A percentile compares a stretch with the other conserved stretches of the same genome.
These are phyloP conservation scores for Kuraishia capsulata DNA, from an alignment of 805 yeast species.

Conservation along the genomic window DNA sequence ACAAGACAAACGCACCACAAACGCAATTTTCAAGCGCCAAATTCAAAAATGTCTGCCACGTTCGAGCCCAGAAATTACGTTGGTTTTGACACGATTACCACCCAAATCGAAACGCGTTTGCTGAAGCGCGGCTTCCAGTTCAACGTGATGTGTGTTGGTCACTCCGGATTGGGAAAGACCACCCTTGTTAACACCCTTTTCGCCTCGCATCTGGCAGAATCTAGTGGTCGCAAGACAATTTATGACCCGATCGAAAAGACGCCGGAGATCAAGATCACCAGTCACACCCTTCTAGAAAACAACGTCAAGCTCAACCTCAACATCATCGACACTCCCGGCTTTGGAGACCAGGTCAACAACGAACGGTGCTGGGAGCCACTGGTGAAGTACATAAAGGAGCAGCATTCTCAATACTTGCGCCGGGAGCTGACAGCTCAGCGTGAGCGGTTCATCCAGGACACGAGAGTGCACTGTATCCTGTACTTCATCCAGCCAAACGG, in stretches of 20 bases:
- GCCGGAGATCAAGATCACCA: constrained; percentile 66
- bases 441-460: constrained; percentile 71
- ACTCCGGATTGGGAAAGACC: constrained; percentile 90
- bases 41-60: neutral
- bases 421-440: constrained; percentile 93
- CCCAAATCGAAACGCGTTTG: constrained; percentile 88
- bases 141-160: constrained; percentile 90
- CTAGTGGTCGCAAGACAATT: constrained; percentile 62
- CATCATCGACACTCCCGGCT: constrained; percentile 95
- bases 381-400: constrained; percentile 89
- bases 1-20: too few relatives aligned
- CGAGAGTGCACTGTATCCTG: constrained; percentile 88
- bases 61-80: constrained; percentile 70
- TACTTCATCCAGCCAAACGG: constrained; percentile 88
- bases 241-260: constrained; percentile 77
- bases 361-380: constrained; percentile 97
- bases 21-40: too few relatives aligned
- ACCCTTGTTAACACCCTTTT: constrained; percentile 88
- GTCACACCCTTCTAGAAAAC: constrained; percentile 73
- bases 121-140: constrained; percentile 91
- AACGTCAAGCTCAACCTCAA: constrained; percentile 80
- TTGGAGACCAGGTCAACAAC: constrained; percentile 93
- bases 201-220: constrained; percentile 66
- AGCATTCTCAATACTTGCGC: constrained; percentile 83
- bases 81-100: constrained; percentile 94